These are phyloP conservation scores for Colletotrichum sp. DNA, from an alignment of 2,329 filamentous ascomycete genomes.

Conservation along the genomic window DNA sequence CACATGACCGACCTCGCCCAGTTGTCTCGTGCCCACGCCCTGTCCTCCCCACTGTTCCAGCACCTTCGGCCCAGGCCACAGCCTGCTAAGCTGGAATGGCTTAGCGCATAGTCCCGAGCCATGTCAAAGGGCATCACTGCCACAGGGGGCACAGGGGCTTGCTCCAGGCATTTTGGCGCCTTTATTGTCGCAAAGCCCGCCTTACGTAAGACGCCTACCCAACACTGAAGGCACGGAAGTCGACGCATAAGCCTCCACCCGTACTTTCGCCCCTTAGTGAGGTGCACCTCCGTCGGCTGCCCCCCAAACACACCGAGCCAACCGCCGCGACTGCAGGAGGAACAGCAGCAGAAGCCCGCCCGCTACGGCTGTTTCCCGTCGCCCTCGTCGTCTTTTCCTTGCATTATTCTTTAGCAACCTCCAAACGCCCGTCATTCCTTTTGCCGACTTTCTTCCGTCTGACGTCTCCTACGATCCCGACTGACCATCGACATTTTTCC, in stretches of 20 bases:
- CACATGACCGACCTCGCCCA: too few species aligned
- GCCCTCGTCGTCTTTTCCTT: neutral
- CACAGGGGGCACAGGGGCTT: neutral
- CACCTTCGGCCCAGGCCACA: neutral
- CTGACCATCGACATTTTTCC: conserved; percentile 8
- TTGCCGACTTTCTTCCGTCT: neutral
- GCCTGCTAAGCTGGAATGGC: neutral
- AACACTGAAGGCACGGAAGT: neutral
- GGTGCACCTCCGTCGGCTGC: neutral
- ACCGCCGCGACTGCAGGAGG: neutral
- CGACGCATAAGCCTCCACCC: neutral
- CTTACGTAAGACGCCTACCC: neutral
- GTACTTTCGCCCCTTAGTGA: neutral
- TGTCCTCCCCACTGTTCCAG: neutral
- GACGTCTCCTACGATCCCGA: conserved; percentile 1
- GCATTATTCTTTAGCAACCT: conserved; percentile 6
- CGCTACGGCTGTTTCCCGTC: neutral
- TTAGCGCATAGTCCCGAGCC: neutral
- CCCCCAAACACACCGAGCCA: neutral
- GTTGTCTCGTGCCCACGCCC: neutral
- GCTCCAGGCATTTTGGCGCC: neutral
- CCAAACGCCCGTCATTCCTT: conserved; percentile 8
- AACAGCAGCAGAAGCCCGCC: neutral
- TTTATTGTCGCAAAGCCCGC: neutral
- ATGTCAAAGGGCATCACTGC: neutral